Base-by-base conservation (phyloP, 2,329 filamentous ascomycete genomes). In the Cephalotrichum gorgonifer region DNA sequence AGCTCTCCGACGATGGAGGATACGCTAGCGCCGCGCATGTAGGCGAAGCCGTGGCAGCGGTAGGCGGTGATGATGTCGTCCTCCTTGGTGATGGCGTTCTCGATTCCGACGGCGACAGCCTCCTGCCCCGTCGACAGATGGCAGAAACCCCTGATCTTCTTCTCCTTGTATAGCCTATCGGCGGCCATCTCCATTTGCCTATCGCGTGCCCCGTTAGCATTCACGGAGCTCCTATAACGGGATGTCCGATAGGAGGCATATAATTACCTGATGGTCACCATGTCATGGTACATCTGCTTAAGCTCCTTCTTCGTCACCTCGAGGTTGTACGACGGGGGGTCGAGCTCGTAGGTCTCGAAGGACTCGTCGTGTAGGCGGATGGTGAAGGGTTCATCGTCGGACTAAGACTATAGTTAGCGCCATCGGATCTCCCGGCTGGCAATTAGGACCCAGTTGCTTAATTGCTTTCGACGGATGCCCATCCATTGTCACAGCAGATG, bases 151-250 rank as follows among this genome's bases (percentile, higher is more conserved):
- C 93, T 87, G 62, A 98, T 97, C 81, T 98, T 97, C 85, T 98
- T 98, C 78, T 97, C 93, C 79, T 98, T 98, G 87, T 98, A 98
- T 64, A 98, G 78, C 67, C 91, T 83, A 68, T 98, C 93, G 74
- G 93, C 89, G 58, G 91, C 90, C 91, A 98, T 95, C 74, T 98
- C 93, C 93, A 98, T 95, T 70, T 95, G 93, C 74, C 90, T 95
- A 60, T 50, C 25, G 27, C 20, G 20, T 31, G 26, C 5, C 30
- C n/a, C 25, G 51, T 55, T 45, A 59, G 52, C 45, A 41, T 27
- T 30, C 17, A 30, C 17, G 17, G 20, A 8, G 6, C 15, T 15
- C 11, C 22, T 25, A 25, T 7, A 23, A 11, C 12, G 3, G 35
- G 8, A 4, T 15, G n/a, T 3, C 33, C 8, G 17, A 22, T 25